Conservation (phyloP, 345 rosid genomes). For the Gossypium australe region DNA sequence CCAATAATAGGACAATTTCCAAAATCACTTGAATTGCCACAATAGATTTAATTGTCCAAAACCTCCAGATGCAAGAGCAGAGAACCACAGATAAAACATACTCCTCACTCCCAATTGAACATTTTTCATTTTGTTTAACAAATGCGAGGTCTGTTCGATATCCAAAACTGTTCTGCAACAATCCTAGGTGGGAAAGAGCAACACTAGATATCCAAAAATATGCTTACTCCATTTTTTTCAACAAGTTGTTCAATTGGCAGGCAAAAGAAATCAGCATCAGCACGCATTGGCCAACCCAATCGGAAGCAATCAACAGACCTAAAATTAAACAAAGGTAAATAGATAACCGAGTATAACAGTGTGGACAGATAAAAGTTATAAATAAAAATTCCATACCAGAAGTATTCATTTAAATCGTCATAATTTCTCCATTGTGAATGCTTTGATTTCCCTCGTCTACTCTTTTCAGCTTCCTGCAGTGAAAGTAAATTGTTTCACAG, state of each 20-base stretch:
- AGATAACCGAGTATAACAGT: conserved; percentile 1
- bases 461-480: conserved; percentile 82
- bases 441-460: conserved; percentile 81
- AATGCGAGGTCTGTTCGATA: neutral
- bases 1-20: neutral
- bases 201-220: conserved; percentile 7
- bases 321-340: conserved; percentile 20
- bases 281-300: conserved; percentile 99
- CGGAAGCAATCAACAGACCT: conserved; percentile 98
- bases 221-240: conserved; percentile 62
- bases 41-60: neutral
- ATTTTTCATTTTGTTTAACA: neutral
- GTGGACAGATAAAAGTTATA: conserved; percentile 1
- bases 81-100: neutral
- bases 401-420: conserved; percentile 95
- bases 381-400: conserved; percentile 52
- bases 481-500: conserved; percentile 5
- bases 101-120: neutral
- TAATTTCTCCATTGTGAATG: conserved; percentile 99
- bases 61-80: neutral
- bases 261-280: conserved; percentile 87
- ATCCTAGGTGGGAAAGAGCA: neutral
- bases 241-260: conserved; percentile 27
- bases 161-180: neutral
- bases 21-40: neutral